A percentile compares a stretch with the other conserved stretches of the same genome.
phyloP scores from a whole-genome alignment of 345 rosid genomes.

The Salix dunnii region DNA sequence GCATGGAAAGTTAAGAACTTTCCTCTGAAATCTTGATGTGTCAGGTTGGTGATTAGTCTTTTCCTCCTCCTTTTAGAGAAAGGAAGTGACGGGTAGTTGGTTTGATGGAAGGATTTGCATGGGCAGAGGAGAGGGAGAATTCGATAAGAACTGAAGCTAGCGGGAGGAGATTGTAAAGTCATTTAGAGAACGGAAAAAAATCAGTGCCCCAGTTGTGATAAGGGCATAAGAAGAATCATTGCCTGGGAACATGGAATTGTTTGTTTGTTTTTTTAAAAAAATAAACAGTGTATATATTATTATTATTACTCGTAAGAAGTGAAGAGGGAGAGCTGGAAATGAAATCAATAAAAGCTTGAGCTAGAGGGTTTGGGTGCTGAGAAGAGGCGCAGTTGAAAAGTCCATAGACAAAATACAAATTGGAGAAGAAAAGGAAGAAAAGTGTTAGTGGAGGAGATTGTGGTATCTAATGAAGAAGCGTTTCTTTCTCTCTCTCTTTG shows the following conservation, averaged over 20 bases:
- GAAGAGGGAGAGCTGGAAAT: too few species aligned
- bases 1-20: slow-evolving; percentile 35
- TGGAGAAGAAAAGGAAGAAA: neutral
- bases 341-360: too few species aligned
- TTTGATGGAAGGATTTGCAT: slow-evolving; percentile 22
- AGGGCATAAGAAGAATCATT: slow-evolving; percentile 24
- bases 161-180: slow-evolving; percentile 48
- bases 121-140: slow-evolving; percentile 33
- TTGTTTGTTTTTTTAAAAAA: too few species aligned
- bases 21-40: neutral
- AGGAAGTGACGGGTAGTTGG: neutral
- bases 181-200: slow-evolving; percentile 29
- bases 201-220: slow-evolving; percentile 19
- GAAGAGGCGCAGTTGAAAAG: neutral
- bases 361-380: neutral
- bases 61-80: slow-evolving; percentile 22
- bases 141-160: slow-evolving; percentile 9
- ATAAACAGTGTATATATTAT: too few species aligned
- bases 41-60: neutral
- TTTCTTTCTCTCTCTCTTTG: too few species aligned
- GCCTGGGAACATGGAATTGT: slow-evolving; percentile 21
- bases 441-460: neutral
- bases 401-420: neutral
- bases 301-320: too few species aligned
- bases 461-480: too few species aligned